Evolutionary conservation across 495 filamentous ascomycete genomes (phyloP).

Genomic region (Beverwykella pulmonaria): DNA sequence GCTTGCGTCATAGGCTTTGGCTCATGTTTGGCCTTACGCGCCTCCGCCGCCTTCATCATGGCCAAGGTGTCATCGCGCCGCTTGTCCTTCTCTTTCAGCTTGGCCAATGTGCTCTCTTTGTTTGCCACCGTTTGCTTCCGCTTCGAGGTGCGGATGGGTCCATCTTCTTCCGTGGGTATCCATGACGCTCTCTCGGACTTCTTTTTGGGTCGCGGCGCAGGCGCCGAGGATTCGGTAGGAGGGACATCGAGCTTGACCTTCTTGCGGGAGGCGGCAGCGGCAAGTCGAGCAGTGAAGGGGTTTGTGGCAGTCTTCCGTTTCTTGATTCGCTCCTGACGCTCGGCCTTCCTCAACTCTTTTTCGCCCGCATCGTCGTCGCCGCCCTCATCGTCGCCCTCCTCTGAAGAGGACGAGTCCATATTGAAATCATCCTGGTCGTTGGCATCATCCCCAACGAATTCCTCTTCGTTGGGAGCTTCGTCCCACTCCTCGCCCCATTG

Average conservation of each 20-base stretch:
- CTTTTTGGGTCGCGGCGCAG: slow-evolving; percentile 75
- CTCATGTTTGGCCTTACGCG: slow-evolving; percentile 71
- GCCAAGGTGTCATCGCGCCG: slow-evolving; percentile 75
- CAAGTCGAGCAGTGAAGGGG: slow-evolving; percentile 54
- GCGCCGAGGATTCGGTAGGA: slow-evolving; percentile 53
- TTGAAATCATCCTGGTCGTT: slow-evolving; percentile 73
- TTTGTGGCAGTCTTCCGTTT: slow-evolving; percentile 66
- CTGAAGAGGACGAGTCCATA: slow-evolving; percentile 78
- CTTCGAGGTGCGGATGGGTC: slow-evolving; percentile 78
- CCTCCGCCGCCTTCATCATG: slow-evolving; percentile 85
- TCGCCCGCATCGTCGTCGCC: slow-evolving; percentile 60
- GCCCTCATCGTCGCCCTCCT: slow-evolving; percentile 67
- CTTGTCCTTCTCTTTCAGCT: slow-evolving; percentile 81
- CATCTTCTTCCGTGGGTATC: slow-evolving; percentile 77
- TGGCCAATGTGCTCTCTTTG: slow-evolving; percentile 77
- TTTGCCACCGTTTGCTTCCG: slow-evolving; percentile 82
- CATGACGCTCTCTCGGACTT: slow-evolving; percentile 90
- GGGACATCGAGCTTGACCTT: slow-evolving; percentile 63
- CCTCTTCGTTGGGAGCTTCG: slow-evolving; percentile 67
- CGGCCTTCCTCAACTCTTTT: slow-evolving; percentile 52
- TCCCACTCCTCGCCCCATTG: slow-evolving; percentile 73
- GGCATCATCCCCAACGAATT: slow-evolving; percentile 73
- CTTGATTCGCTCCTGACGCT: slow-evolving; percentile 54
- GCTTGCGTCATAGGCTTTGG: slow-evolving; percentile 84
- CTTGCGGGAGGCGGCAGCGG: slow-evolving; percentile 54